Evolutionary conservation across 1,139 yeast species (phyloP), one percentile per base, ranked within the genome.

Genomic region (Magnusiomyces suaveolens): DNA sequence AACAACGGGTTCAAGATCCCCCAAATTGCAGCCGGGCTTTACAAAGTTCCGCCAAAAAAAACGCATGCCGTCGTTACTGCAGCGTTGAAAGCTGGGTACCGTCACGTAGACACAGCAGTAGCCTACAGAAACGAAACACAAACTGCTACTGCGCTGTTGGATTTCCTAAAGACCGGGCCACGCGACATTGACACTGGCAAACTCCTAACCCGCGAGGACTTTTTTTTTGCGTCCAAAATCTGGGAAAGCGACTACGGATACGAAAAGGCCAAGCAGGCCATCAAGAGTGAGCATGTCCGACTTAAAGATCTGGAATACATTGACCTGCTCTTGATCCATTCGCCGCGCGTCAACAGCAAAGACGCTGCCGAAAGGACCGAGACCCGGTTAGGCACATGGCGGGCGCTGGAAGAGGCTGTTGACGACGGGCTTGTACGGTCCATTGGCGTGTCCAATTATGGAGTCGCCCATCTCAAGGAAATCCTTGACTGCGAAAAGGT

Each of bases 171-270:
- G 10, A 12, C 33, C 6, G 12, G 12, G 33, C 33, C 33, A 6
- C 74, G 72, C 23, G 62, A 67, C 58, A 71, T 73, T 3, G 49
- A 51, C 46, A 38, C n/a, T 6, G 41, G 20, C 6, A 12, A 38
- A 16, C 20, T 14, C 18, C 60, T 60, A 21, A 56, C 51, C 29
- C 49, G 53, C 1, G 33, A 74, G 56, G 89, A 84, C 29, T 78
- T 87, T 20, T 83, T 80, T 62, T 84, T 83, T 65, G 83, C 92
- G 6, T 82, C 94, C 43, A 86, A 86, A 66, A 69, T 85, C 39
- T 75, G 82, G 79, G 76, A 79, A 59, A 69, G 73, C 33, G 78
- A 79, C 60, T 79, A 80, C 59, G 87, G 69, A 0, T 84, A 84
- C 66, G 75, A 77, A 18, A 72, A 73, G 39, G 80, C 90, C 6